Evolutionary conservation across 108 stramenopile genomes (phyloP), one percentile per base, ranked within the genome.

Genomic region (Chaetoceros muelleri): DNA sequence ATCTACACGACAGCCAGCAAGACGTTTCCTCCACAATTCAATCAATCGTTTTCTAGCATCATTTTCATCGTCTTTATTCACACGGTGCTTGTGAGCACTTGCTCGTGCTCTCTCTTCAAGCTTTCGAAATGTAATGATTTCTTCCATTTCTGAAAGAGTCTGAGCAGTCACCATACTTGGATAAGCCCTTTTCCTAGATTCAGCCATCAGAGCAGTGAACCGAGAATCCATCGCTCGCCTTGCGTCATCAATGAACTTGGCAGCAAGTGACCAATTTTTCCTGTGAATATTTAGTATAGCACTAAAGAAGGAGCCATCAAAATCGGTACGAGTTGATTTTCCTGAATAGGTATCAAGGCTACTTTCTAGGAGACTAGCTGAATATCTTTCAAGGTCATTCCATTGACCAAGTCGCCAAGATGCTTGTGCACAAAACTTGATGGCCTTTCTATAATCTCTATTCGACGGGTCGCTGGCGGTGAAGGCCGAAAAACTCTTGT

Each of bases 351-450:
- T 53, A 49, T 34, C 27, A 22, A 55, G 24, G 21, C 53, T 53
- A 57, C 73, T 72, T 53, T 78, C 64, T 24, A 81, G 72, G 21
- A 93, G 72, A 52, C 84, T 74, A 7, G 70, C 59, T 0, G 87
- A 71, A 61, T 62, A 96, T 52, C 74, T 76, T 52, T 96, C 90
- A 23, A 99, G 86, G 53, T 82, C 79, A 62, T 89, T 75, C 97
- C 97, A 98, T 34, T 76, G 64, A 5, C 94, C 91, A 46, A 96
- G 73, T 59, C 90, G 71, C 95, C 95, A 96, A 2, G 93, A 87
- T 21, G 94, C 89, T 59, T 90, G 82, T 16, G 93, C 87, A 30
- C 91, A 92, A 66, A 94, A 72, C 30, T 81, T 77, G 5, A 87
- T 70, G 27, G 83, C 91, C 28, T 90, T 86, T 56, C 60, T 72